Percentiles rank a stretch among this genome's conserved stretches.
Evolutionary conservation across 352 stramenopile species (phyloP).

Genomic region (Pythium plurisporium): DNA sequence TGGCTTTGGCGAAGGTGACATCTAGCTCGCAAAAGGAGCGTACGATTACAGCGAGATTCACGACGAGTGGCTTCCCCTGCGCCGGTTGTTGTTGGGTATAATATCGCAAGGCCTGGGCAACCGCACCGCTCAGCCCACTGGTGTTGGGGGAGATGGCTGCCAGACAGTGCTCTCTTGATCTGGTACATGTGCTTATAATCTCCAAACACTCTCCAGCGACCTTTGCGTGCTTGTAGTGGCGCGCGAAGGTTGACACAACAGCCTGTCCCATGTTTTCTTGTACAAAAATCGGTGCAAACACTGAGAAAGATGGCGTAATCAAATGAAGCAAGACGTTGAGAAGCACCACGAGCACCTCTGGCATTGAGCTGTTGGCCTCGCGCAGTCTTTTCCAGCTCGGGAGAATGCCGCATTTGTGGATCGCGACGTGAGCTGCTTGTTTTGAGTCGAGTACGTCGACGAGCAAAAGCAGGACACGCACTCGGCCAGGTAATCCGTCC

Average conservation of each 20-base stretch:
- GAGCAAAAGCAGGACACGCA: not conserved
- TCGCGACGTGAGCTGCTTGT: slow-evolving; percentile 1
- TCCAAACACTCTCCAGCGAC: not conserved
- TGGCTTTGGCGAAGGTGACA: not conserved
- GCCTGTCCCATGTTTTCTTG: not conserved
- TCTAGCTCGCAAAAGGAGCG: not conserved
- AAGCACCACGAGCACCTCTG: not conserved
- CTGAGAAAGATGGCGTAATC: not conserved
- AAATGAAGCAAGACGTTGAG: not conserved
- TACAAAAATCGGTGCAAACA: not conserved
- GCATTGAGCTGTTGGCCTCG: not conserved
- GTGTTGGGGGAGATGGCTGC: not conserved
- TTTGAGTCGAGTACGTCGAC: not conserved
- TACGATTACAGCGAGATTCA: not conserved
- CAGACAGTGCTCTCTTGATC: not conserved
- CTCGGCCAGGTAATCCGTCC: not conserved
- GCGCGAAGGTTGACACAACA: not conserved
- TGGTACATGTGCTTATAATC: not conserved
- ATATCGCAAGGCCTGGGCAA: not conserved
- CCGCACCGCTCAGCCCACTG: not conserved
- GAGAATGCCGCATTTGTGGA: slow-evolving; percentile 8
- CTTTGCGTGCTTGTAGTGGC: not conserved
- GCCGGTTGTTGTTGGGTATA: not conserved
- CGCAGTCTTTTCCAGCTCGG: not conserved
- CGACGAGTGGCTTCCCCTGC: not conserved